Conservation (phyloP, 1,284 basidiomycete species). For the Trametes hirsuta region DNA sequence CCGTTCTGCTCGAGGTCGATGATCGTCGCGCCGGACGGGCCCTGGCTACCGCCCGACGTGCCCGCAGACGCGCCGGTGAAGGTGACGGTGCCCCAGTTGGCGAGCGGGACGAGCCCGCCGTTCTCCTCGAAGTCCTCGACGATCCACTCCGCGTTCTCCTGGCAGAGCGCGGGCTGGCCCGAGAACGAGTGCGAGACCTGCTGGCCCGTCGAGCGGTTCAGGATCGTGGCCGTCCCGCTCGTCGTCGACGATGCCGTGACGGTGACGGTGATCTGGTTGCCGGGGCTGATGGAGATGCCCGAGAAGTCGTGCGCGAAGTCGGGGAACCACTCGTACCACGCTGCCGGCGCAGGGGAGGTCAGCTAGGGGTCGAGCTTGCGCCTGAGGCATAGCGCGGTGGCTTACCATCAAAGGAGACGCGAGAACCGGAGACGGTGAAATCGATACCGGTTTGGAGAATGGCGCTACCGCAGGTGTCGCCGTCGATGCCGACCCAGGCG, state of each 20-base stretch:
- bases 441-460: slow-evolving; percentile 34
- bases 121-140: slow-evolving; percentile 41
- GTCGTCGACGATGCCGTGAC: slow-evolving; percentile 34
- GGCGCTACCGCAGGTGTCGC: slow-evolving; percentile 24
- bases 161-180: slow-evolving; percentile 37
- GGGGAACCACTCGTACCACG: slow-evolving; percentile 45
- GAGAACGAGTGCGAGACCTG: slow-evolving; percentile 34
- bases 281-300: slow-evolving; percentile 35
- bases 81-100: slow-evolving; percentile 41
- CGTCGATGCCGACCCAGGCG: slow-evolving; percentile 27
- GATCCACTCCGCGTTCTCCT: slow-evolving; percentile 32
- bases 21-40: slow-evolving; percentile 33
- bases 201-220: slow-evolving; percentile 35
- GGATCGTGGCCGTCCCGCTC: slow-evolving; percentile 35
- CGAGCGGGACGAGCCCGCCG: slow-evolving; percentile 39
- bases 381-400: not conserved
- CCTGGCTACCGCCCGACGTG: slow-evolving; percentile 12
- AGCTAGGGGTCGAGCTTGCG: not conserved
- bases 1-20: slow-evolving; percentile 38
- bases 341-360: slow-evolving; percentile 18
- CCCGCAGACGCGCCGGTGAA: slow-evolving; percentile 21
- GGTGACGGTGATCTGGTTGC: slow-evolving; percentile 36
- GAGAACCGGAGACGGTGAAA: slow-evolving; percentile 31
- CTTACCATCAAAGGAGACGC: slow-evolving; percentile 32
- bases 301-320: slow-evolving; percentile 39